phyloP scores from a whole-genome alignment of 2,329 filamentous ascomycete genomes.

The Trichophyton verrucosum region DNA sequence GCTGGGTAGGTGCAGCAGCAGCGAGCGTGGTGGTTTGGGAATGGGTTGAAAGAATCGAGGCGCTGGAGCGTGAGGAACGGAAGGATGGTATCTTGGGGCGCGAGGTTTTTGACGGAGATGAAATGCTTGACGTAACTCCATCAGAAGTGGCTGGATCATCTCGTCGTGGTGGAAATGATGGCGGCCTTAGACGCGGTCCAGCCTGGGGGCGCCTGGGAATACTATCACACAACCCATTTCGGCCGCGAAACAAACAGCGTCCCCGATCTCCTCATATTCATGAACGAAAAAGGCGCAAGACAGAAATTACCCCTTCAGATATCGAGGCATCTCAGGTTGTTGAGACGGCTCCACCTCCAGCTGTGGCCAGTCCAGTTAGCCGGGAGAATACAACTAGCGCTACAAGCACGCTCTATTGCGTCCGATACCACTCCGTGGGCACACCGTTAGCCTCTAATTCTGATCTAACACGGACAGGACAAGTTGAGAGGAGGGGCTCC shows the following conservation, averaged over 20 bases:
- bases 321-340: conserved; percentile 5
- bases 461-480: background rate
- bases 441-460: conserved; percentile 36
- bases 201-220: conserved; percentile 21
- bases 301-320: background rate
- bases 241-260: background rate
- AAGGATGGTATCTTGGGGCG: conserved; percentile 84
- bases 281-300: conserved; percentile 6
- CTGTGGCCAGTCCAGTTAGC: conserved; percentile 44
- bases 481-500: conserved; percentile 21
- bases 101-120: conserved; percentile 87
- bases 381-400: conserved; percentile 50
- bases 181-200: conserved; percentile 19
- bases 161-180: conserved; percentile 27
- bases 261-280: conserved; percentile 16
- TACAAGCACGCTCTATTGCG: conserved; percentile 51
- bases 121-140: conserved; percentile 64
- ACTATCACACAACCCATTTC: conserved; percentile 6
- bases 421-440: conserved; percentile 46
- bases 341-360: conserved; percentile 34
- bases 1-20: conserved; percentile 90
- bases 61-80: conserved; percentile 80
- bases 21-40: conserved; percentile 97
- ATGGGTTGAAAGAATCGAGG: conserved; percentile 92
- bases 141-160: conserved; percentile 42